A percentile compares a stretch with the other conserved stretches of the same genome.
Conservation (phyloP, 306 rosid species). For the Lathyrus tuberosus region DNA sequence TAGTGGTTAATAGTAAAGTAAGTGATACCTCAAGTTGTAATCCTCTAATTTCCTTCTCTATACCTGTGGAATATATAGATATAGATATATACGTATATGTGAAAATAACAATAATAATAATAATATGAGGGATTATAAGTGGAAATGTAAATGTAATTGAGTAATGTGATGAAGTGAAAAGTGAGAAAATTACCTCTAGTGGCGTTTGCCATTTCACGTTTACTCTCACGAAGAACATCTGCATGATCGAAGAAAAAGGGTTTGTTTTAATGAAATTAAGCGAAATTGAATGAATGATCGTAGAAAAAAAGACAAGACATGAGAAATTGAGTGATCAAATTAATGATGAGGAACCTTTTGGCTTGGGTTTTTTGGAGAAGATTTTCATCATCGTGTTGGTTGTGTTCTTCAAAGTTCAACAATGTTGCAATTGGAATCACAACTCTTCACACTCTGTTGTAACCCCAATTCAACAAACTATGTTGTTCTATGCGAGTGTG, state of each 20-base stretch:
- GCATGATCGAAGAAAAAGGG: conserved; percentile 28
- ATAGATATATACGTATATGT: not conserved
- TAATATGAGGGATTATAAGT: not conserved
- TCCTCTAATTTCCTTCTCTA: conserved; percentile 93
- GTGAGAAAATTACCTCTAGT: conserved; percentile 60
- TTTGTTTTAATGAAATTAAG: not conserved
- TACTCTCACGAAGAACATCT: conserved; percentile 96
- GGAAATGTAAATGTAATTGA: not conserved
- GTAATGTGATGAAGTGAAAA: not conserved
- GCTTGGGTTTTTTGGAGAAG: conserved; percentile 84
- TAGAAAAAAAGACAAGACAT: not conserved
- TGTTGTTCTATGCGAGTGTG: too few species aligned
- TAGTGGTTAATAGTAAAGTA: not conserved
- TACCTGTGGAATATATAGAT: conserved; percentile 47
- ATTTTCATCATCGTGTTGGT: conserved; percentile 56
- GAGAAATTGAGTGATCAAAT: not conserved
- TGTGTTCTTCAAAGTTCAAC: not conserved
- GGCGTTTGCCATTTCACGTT: conserved; percentile 83
- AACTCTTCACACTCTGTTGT: not conserved
- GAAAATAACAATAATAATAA: not conserved
- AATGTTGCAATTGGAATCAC: not conserved
- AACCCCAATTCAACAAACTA: too few species aligned
- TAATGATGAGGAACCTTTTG: conserved; percentile 65
- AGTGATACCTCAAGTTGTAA: conserved; percentile 80
- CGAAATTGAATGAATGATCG: conserved; percentile 3